Conservation (phyloP, 257 asterid species). For the Anisodus tanguticus region DNA sequence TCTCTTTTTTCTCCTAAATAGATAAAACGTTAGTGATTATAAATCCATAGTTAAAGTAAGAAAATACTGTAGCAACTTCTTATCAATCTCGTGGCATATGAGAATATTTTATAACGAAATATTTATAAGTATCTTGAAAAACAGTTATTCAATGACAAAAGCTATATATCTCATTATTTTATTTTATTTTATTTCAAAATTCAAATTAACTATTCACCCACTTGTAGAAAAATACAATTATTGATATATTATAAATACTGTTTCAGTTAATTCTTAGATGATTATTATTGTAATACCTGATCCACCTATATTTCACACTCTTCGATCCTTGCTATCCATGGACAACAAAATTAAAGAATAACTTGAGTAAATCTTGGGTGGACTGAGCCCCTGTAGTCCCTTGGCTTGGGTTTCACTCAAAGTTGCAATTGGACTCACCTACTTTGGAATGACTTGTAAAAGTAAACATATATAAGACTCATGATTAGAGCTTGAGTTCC, state of each 20-base stretch:
- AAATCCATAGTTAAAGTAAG: not conserved
- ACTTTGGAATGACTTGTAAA: not conserved
- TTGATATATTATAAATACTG: not conserved
- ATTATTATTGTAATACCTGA: not conserved
- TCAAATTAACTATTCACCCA: not conserved
- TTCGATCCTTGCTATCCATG: not conserved
- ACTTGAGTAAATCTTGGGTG: not conserved
- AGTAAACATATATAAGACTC: not conserved
- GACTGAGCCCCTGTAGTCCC: not conserved
- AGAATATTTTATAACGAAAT: not conserved
- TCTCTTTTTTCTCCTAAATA: not conserved
- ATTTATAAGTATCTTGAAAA: not conserved
- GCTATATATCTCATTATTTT: not conserved
- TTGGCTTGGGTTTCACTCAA: slow-evolving; percentile 6
- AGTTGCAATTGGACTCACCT: not conserved
- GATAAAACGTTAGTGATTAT: not conserved
- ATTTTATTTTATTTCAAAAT: not conserved
- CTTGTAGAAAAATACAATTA: not conserved
- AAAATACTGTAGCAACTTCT: not conserved
- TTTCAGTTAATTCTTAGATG: not conserved
- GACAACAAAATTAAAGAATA: not conserved
- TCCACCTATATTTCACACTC: slow-evolving; percentile 9
- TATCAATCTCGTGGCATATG: slow-evolving; percentile 12
- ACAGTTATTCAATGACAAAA: not conserved
- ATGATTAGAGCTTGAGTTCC: not conserved